Percentiles rank a stretch among this genome's conserved stretches.
These are phyloP conservation scores for Colletotrichum lindemuthianum DNA, from an alignment of 2,329 filamentous ascomycete species.

Conservation along the genomic window DNA sequence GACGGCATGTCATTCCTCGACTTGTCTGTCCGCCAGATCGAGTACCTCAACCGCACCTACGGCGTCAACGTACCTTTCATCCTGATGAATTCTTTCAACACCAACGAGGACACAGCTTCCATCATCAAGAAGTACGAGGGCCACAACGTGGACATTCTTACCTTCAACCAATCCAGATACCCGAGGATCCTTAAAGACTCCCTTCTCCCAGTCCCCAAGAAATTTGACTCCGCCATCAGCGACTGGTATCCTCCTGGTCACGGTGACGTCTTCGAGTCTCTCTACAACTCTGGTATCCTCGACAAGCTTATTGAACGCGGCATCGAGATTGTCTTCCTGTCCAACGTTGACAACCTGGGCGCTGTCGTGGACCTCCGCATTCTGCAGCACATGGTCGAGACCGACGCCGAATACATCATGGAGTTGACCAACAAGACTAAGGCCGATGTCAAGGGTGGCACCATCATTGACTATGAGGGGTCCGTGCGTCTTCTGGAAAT, in stretches of 20 bases:
- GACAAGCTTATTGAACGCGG: slow-evolving; percentile 95
- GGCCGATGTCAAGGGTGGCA: slow-evolving; percentile 99
- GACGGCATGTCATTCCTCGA: slow-evolving; percentile 99
- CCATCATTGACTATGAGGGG: slow-evolving; percentile 99
- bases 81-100: slow-evolving; percentile 99
- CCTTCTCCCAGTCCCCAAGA: slow-evolving; percentile 93
- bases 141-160: slow-evolving; percentile 99
- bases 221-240: slow-evolving; percentile 83
- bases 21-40: slow-evolving; percentile 97
- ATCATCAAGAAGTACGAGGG: slow-evolving; percentile 99
- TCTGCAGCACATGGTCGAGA: slow-evolving; percentile 99
- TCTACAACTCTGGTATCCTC: slow-evolving; percentile 98
- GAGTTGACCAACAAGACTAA: slow-evolving; percentile 99
- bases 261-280: slow-evolving; percentile 99
- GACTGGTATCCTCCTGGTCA: slow-evolving; percentile 99
- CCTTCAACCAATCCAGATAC: slow-evolving; percentile 99
- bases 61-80: slow-evolving; percentile 97
- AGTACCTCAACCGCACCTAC: slow-evolving; percentile 99
- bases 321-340: slow-evolving; percentile 98
- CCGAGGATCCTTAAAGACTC: slow-evolving; percentile 99
- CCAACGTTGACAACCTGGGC: slow-evolving; percentile 98
- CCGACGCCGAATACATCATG: slow-evolving; percentile 98
- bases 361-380: slow-evolving; percentile 98
- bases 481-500: slow-evolving; percentile 97
- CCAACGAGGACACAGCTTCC: slow-evolving; percentile 94